A percentile compares a stretch with the other conserved stretches of the same genome.
Conservation (phyloP, 23 red algal genomes). For the Gracilaria caudata region DNA sequence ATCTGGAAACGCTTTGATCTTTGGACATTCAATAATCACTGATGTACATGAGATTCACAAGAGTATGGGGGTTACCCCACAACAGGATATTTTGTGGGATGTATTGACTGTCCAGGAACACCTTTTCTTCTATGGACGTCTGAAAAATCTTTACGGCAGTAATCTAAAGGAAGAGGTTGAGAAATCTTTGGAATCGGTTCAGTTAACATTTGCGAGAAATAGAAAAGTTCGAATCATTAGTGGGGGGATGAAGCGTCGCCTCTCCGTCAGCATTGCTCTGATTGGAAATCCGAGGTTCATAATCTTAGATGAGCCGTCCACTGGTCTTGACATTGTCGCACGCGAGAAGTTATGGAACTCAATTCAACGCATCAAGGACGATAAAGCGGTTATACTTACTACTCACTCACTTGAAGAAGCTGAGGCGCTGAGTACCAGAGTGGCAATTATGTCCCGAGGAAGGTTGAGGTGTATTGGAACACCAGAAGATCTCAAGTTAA, state of each 20-base stretch:
- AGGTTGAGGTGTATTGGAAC: slow-evolving; percentile 67
- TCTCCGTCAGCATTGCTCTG: slow-evolving; percentile 85
- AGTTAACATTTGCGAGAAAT: slow-evolving; percentile 71
- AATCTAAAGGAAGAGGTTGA: slow-evolving; percentile 67
- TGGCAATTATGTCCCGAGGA: slow-evolving; percentile 81
- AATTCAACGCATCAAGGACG: slow-evolving; percentile 64
- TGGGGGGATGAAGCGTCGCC: slow-evolving; percentile 90
- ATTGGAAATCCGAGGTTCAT: slow-evolving; percentile 82
- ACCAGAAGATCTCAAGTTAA: slow-evolving; percentile 76
- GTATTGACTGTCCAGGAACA: slow-evolving; percentile 84
- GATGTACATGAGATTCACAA: slow-evolving; percentile 69
- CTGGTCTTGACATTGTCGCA: slow-evolving; percentile 79
- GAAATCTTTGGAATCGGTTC: slow-evolving; percentile 69
- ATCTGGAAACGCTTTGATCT: slow-evolving; percentile 64
- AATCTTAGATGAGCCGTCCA: slow-evolving; percentile 94
- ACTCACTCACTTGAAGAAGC: slow-evolving; percentile 98
- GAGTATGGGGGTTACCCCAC: slow-evolving; percentile 80
- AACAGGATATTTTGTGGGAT: slow-evolving; percentile 88
- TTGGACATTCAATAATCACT: slow-evolving; percentile 67
- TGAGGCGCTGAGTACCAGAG: slow-evolving; percentile 74
- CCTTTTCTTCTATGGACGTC: slow-evolving; percentile 82
- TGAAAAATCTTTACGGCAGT: slow-evolving; percentile 60
- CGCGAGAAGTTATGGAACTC: slow-evolving; percentile 84
- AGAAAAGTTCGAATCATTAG: slow-evolving; percentile 70
- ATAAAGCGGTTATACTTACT: slow-evolving; percentile 83